These are phyloP conservation scores for Hypocrella siamensis DNA, from an alignment of 2,329 filamentous ascomycete genomes.

Conservation along the genomic window DNA sequence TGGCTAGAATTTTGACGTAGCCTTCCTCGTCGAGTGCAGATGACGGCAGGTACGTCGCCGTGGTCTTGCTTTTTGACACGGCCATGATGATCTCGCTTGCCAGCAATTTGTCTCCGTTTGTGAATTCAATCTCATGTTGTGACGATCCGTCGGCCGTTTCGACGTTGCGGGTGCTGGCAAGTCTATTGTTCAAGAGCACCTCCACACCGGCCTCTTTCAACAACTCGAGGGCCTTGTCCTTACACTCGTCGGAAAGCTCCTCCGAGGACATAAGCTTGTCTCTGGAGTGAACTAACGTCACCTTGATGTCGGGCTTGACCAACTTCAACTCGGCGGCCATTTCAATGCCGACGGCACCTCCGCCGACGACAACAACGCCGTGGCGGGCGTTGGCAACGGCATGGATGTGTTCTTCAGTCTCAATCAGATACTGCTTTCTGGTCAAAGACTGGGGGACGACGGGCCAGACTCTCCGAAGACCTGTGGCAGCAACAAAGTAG, in stretches of 20 bases:
- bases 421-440: constrained; percentile 45
- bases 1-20: constrained; percentile 46
- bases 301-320: constrained; percentile 43
- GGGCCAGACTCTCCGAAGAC: constrained; percentile 54
- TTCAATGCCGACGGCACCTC: constrained; percentile 64
- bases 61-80: constrained; percentile 45
- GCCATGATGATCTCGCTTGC: constrained; percentile 56
- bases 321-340: constrained; percentile 67
- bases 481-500: constrained; percentile 59
- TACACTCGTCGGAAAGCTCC: constrained; percentile 53
- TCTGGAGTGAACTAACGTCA: constrained; percentile 64
- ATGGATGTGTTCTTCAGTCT: constrained; percentile 44
- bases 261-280: constrained; percentile 57
- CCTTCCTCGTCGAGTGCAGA: constrained; percentile 46
- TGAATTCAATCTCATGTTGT: constrained; percentile 36
- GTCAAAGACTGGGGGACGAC: constrained; percentile 53
- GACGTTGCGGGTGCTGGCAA: constrained; percentile 31
- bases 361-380: constrained; percentile 59
- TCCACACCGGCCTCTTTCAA: constrained; percentile 49
- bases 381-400: constrained; percentile 33
- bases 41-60: constrained; percentile 45
- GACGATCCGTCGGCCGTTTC: constrained; percentile 24
- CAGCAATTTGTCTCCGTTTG: constrained; percentile 40
- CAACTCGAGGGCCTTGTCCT: constrained; percentile 41
- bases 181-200: constrained; percentile 44